phyloP scores from a whole-genome alignment of 2,329 filamentous ascomycete genomes.

The Scopulariopsis brevicaulis region DNA sequence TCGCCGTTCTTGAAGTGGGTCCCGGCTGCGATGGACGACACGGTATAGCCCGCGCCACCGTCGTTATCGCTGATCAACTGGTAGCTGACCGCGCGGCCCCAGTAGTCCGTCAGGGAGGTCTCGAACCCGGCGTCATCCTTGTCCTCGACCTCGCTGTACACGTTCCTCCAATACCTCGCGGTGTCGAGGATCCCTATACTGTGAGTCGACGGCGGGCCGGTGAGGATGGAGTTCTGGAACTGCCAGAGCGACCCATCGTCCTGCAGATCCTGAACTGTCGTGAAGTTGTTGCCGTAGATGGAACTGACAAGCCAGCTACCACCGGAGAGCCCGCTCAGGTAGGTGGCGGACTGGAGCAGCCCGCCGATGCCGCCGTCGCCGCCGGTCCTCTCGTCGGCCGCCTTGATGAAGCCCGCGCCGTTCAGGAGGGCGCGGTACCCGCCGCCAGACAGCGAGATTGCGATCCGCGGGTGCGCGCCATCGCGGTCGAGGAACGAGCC shows the following conservation, averaged over 20 bases:
- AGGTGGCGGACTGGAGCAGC: conserved; percentile 70
- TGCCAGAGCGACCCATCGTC: conserved; percentile 24
- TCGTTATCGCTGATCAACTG: conserved; percentile 69
- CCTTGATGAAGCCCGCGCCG: conserved; percentile 67
- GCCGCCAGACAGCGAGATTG: conserved; percentile 69
- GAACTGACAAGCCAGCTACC: conserved; percentile 81
- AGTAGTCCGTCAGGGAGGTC: conserved; percentile 75
- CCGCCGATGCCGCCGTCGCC: conserved; percentile 64
- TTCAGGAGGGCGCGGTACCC: conserved; percentile 82
- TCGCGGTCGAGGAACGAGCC: conserved; percentile 51
- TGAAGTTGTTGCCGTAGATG: conserved; percentile 76
- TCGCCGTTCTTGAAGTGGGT: conserved; percentile 27
- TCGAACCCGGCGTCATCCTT: conserved; percentile 30
- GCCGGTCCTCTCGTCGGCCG: conserved; percentile 63
- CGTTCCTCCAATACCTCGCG: conserved; percentile 21
- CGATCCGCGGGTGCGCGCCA: conserved; percentile 43
- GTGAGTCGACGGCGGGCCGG: conserved; percentile 16
- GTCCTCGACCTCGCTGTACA: conserved; percentile 20
- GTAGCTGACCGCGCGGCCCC: conserved; percentile 76
- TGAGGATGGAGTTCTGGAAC: conserved; percentile 27
- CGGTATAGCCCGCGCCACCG: conserved; percentile 69
- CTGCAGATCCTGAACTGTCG: conserved; percentile 41
- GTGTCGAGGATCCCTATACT: conserved; percentile 21
- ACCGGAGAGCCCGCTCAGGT: conserved; percentile 70
- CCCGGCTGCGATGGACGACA: conserved; percentile 52